Conservation (phyloP, 2,329 filamentous ascomycete species). For the Ophiostoma triangulosporum region DNA sequence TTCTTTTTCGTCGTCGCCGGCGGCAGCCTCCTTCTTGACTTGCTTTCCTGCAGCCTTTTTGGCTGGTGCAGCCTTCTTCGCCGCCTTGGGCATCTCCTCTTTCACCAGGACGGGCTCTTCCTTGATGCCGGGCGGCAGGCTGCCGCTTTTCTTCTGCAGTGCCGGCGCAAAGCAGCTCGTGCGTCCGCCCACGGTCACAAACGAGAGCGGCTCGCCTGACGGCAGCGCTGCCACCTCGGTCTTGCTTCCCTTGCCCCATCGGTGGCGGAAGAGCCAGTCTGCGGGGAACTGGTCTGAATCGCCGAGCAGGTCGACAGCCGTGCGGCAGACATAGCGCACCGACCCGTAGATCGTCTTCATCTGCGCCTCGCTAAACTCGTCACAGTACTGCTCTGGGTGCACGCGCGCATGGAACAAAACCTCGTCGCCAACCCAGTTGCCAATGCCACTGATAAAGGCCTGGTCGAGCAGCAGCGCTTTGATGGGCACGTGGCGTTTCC, state of each 20-base stretch:
- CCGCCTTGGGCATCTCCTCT: conserved; percentile 14
- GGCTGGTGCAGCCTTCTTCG: conserved; percentile 12
- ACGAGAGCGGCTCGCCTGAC: conserved; percentile 72
- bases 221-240: conserved; percentile 53
- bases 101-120: conserved; percentile 24
- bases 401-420: conserved; percentile 78
- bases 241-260: conserved; percentile 84
- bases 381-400: conserved; percentile 86
- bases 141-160: conserved; percentile 66
- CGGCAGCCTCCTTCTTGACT: conserved; percentile 16
- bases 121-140: conserved; percentile 28
- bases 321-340: conserved; percentile 66
- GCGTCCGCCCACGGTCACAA: conserved; percentile 77
- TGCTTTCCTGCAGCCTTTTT: conserved; percentile 6
- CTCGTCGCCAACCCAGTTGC: conserved; percentile 96
- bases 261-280: conserved; percentile 76
- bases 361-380: conserved; percentile 62
- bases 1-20: conserved; percentile 13
- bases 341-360: conserved; percentile 57
- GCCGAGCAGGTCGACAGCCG: conserved; percentile 62
- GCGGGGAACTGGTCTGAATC: conserved; percentile 76
- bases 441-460: conserved; percentile 76
- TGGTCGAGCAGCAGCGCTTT: conserved; percentile 86
- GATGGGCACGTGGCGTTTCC: conserved; percentile 66
- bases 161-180: conserved; percentile 81